A percentile compares a stretch with the other conserved stretches of the same genome.
Evolutionary conservation across 805 yeast genomes (phyloP).

Genomic region (Clavispora vitiphila): DNA sequence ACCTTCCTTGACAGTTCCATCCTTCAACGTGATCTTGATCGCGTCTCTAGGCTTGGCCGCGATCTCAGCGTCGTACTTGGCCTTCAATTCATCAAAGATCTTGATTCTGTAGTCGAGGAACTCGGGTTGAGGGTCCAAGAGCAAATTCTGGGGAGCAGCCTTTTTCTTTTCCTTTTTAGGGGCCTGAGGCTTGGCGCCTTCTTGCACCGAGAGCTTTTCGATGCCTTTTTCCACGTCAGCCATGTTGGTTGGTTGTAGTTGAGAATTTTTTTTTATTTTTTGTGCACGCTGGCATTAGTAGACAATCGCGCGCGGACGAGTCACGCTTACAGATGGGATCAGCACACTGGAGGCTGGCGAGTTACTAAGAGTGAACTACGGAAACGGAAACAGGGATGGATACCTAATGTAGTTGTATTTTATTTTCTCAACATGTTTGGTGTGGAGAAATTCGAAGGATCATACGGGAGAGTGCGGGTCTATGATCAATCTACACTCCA

Average conservation of each 20-base stretch:
- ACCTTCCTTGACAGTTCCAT: slow-evolving; percentile 76
- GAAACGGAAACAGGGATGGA: too few species aligned
- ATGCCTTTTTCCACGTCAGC: slow-evolving; percentile 17
- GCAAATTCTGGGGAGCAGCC: slow-evolving; percentile 38
- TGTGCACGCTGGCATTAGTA: slow-evolving; percentile 4
- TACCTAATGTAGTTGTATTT: too few species aligned
- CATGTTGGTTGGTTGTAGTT: slow-evolving; percentile 7
- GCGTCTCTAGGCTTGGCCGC: slow-evolving; percentile 55
- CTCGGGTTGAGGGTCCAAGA: slow-evolving; percentile 73
- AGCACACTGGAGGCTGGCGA: too few species aligned
- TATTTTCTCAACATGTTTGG: too few species aligned
- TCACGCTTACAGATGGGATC: not conserved
- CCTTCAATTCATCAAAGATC: slow-evolving; percentile 75
- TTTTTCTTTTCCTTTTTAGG: slow-evolving; percentile 38
- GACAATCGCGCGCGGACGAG: slow-evolving; percentile 3
- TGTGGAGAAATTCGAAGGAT: too few species aligned
- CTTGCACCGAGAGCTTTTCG: slow-evolving; percentile 14
- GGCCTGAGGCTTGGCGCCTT: slow-evolving; percentile 8
- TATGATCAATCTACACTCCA: too few species aligned
- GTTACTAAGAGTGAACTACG: too few species aligned
- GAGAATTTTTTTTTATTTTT: slow-evolving; percentile 3
- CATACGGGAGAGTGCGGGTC: too few species aligned
- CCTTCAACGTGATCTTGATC: slow-evolving; percentile 78
- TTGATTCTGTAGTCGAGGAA: slow-evolving; percentile 75
- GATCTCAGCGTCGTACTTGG: slow-evolving; percentile 66